Evolutionary conservation across 257 asterid species (phyloP).

Genomic region (Echium plantagineum): DNA sequence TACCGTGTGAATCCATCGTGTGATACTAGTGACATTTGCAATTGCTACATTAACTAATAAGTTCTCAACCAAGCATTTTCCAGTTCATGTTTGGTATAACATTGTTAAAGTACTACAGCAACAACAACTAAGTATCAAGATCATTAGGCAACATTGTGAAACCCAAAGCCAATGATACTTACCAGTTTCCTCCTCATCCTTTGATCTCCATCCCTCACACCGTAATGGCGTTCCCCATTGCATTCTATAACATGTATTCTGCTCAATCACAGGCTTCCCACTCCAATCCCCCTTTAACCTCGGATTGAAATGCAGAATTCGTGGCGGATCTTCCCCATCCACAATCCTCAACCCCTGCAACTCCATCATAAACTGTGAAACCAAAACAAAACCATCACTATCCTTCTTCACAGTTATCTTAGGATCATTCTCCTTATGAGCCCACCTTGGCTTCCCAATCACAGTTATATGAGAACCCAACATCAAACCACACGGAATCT

Average conservation of each 20-base stretch:
- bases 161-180: slow-evolving; percentile 13
- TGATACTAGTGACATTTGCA: background rate
- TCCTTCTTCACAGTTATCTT: slow-evolving; percentile 28
- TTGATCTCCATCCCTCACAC: slow-evolving; percentile 84
- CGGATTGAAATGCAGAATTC: slow-evolving; percentile 86
- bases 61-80: background rate
- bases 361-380: slow-evolving; percentile 80
- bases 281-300: slow-evolving; percentile 96
- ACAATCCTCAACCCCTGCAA: slow-evolving; percentile 78
- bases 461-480: slow-evolving; percentile 86
- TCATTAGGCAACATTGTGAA: background rate
- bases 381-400: slow-evolving; percentile 26
- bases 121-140: background rate
- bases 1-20: background rate
- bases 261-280: slow-evolving; percentile 71
- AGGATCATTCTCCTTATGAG: slow-evolving; percentile 33
- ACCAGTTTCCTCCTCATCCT: slow-evolving; percentile 85
- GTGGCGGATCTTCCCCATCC: slow-evolving; percentile 97
- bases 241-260: slow-evolving; percentile 86
- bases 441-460: slow-evolving; percentile 62
- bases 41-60: background rate
- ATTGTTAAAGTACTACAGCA: background rate
- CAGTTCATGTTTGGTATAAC: background rate
- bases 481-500: slow-evolving; percentile 79
- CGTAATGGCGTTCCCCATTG: slow-evolving; percentile 87